phyloP scores from a whole-genome alignment of 23 red algal genomes.

The Cyanidiococcus yangmingshanensis region DNA sequence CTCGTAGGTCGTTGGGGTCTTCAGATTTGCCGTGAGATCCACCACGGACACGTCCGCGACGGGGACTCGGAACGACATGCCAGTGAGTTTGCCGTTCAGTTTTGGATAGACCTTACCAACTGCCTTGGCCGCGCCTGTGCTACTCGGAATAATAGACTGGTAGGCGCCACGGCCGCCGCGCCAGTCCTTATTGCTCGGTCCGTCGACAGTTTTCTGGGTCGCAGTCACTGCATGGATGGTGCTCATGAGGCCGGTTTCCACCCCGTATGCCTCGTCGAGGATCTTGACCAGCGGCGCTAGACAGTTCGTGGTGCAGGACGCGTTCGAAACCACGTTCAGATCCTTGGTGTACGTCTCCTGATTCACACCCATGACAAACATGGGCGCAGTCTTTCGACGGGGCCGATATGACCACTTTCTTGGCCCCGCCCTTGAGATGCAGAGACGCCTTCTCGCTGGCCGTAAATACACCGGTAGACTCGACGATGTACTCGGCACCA shows the following conservation, averaged over 20 bases:
- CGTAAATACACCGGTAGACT: constrained; percentile 99
- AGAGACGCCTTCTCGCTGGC: constrained; percentile 79
- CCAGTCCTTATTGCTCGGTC: constrained; percentile 93
- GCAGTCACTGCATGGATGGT: constrained; percentile 98
- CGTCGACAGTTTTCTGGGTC: constrained; percentile 98
- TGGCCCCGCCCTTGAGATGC: constrained; percentile 87
- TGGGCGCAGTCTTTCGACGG: constrained; percentile 98
- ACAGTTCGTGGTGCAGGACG: constrained; percentile 99
- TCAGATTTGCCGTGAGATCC: constrained; percentile 78
- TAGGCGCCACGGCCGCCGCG: constrained; percentile 84
- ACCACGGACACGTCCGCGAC: constrained; percentile 96
- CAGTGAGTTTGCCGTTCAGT: constrained; percentile 96
- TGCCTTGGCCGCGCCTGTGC: constrained; percentile 94
- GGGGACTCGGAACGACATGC: constrained; percentile 98
- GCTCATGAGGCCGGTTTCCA: constrained; percentile 92
- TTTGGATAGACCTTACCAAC: constrained; percentile 99
- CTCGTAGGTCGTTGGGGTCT: constrained; percentile 72
- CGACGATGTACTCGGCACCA: constrained; percentile 94
- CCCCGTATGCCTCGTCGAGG: constrained; percentile 92
- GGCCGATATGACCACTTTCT: constrained; percentile 98
- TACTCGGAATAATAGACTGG: constrained; percentile 86
- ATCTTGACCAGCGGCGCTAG: constrained; percentile 93
- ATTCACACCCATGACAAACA: constrained; percentile 99
- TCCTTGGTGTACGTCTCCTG: constrained; percentile 92
- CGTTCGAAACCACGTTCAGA: constrained; percentile 85